These are phyloP conservation scores for Schwanniomyces etchellsii DNA, from an alignment of 1,139 yeast species.

Conservation along the genomic window DNA sequence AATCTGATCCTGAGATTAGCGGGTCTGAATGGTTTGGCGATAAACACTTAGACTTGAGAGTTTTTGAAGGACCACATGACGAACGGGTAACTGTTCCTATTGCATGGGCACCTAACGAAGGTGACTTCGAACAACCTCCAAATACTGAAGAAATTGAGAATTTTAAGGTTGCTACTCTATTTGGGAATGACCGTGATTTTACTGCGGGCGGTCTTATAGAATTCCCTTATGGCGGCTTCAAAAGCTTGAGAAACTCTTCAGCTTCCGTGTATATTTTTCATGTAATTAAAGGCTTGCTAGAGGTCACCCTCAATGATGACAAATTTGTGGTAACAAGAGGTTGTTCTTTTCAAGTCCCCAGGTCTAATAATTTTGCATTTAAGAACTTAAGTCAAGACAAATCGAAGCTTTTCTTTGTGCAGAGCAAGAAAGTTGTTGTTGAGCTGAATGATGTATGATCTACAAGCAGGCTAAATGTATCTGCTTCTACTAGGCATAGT, in stretches of 20 bases:
- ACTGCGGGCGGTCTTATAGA: constrained; percentile 76
- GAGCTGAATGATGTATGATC: constrained; percentile 9
- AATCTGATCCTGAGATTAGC: constrained; percentile 36
- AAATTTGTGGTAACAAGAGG: constrained; percentile 64
- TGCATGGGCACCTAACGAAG: constrained; percentile 65
- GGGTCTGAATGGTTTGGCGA: constrained; percentile 55
- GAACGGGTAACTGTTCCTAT: constrained; percentile 45
- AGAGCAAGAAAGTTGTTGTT: constrained; percentile 32
- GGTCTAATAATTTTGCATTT: constrained; percentile 66
- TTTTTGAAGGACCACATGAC: constrained; percentile 48
- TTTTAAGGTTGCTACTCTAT: constrained; percentile 61
- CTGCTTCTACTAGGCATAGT: not conserved
- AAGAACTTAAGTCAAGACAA: constrained; percentile 51
- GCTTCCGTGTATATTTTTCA: constrained; percentile 70
- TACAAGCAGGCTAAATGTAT: not conserved
- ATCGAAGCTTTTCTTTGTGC: constrained; percentile 73
- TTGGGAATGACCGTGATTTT: constrained; percentile 58
- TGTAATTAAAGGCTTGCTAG: constrained; percentile 65
- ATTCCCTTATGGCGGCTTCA: constrained; percentile 60
- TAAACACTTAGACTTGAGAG: constrained; percentile 43
- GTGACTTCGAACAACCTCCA: constrained; percentile 37
- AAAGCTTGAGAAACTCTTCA: constrained; percentile 58
- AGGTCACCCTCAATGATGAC: constrained; percentile 58
- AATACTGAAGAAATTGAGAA: constrained; percentile 45
- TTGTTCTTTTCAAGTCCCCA: constrained; percentile 77